Evolutionary conservation across 345 rosid genomes (phyloP), one percentile per base, ranked within the genome.

Genomic region (Linum trigynum): DNA sequence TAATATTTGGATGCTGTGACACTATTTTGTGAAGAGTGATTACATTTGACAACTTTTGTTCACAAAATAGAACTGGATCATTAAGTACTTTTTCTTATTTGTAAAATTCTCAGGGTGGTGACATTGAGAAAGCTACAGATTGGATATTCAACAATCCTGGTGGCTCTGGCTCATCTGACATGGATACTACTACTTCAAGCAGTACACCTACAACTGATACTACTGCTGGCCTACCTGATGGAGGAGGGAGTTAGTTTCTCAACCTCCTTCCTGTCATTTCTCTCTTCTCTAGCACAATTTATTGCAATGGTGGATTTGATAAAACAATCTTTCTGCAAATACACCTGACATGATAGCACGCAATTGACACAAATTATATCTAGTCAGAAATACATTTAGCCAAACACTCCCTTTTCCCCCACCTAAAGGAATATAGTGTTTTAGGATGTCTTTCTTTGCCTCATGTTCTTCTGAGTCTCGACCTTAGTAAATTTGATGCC

Each of bases 91-190:
- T 39, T 39, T 45, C 35, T 55, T 32, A 23, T 70, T 12, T 58
- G 38, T 62, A 42, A 14, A 14, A 65, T 70, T 71, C 57, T 55
- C 82, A 95, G 97, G 94, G 87, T 62, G 95, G 94, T 69, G 96
- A 95, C 67, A 81, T 95, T 63, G 99, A 82, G 80, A 91, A 81
- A 74, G 99, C 99, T 57, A 89, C 99, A 62, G 99, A 95, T 71
- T 95, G 99, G 99, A 89, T 95, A 84, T 95, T 95, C 76, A 89
- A 75, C 80, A 95, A 82, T 77, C 97, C 95, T 45, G 84, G 78
- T 78, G 85, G 91, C 71, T 77, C 86, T 68, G 76, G 67, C 71
- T 69, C 82, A 48, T 77, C 95, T 8, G 88, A 87, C 69, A 87
- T 81, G 91, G 88, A 89, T 76, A 82, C 88, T 61, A 67, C 81